These are phyloP conservation scores for Colletotrichum paranaense DNA, from an alignment of 2,329 filamentous ascomycete species.

Conservation along the genomic window DNA sequence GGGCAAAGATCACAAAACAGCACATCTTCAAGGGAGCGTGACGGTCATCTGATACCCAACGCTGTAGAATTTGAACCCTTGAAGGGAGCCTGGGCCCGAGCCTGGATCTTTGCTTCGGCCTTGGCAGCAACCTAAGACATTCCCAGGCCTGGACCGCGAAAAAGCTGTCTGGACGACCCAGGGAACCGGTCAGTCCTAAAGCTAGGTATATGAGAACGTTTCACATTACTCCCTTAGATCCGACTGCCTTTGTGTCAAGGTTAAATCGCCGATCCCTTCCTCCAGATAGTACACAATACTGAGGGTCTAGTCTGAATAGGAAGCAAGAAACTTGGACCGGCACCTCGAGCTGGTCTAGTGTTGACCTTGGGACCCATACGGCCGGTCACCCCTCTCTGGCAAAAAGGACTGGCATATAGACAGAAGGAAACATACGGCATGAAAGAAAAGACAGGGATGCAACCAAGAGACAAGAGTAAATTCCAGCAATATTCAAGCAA, in stretches of 20 bases:
- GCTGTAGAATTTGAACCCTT: too few relatives aligned
- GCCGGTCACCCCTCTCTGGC: background rate
- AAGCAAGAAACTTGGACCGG: background rate
- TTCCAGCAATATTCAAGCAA: background rate
- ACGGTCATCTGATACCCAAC: too few relatives aligned
- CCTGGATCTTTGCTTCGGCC: too few relatives aligned
- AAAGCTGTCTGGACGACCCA: too few relatives aligned
- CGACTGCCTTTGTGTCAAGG: background rate
- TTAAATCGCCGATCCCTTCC: background rate
- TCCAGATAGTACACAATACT: background rate
- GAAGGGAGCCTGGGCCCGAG: too few relatives aligned
- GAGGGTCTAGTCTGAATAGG: background rate
- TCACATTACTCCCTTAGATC: background rate
- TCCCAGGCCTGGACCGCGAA: too few relatives aligned
- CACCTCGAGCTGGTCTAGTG: background rate
- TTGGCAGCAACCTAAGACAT: too few relatives aligned
- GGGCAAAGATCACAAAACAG: too few relatives aligned
- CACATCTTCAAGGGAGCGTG: too few relatives aligned
- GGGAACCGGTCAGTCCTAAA: background rate
- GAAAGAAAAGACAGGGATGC: background rate
- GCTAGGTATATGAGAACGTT: background rate
- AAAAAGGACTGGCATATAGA: background rate
- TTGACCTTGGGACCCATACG: background rate
- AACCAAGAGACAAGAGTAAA: background rate
- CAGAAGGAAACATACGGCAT: background rate